phyloP scores from a whole-genome alignment of 805 yeast species.

The Brettanomyces bruxellensis region DNA sequence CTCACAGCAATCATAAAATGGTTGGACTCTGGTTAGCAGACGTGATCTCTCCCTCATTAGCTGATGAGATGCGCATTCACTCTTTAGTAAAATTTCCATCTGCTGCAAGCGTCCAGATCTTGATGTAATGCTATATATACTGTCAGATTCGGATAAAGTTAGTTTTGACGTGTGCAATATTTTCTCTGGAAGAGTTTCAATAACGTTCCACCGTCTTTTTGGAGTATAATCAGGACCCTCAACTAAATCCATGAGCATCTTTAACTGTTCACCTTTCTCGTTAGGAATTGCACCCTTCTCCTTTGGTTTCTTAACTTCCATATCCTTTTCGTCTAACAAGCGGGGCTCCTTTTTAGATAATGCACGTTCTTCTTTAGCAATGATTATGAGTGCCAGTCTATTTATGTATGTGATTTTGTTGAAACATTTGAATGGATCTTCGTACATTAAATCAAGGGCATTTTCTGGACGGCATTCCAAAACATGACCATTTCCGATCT shows the following conservation, averaged over 20 bases:
- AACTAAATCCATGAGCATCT: slow-evolving; percentile 12
- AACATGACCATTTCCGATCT: slow-evolving; percentile 13
- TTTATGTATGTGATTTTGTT: slow-evolving; percentile 18
- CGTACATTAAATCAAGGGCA: slow-evolving; percentile 14
- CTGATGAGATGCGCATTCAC: slow-evolving; percentile 28
- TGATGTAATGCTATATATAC: slow-evolving; percentile 22
- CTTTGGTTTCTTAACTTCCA: not conserved
- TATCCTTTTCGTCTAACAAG: not conserved
- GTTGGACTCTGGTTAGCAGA: slow-evolving; percentile 28
- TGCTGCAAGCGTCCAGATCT: slow-evolving; percentile 17
- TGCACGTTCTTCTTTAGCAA: slow-evolving; percentile 8
- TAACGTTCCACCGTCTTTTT: slow-evolving; percentile 6
- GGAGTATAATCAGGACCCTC: slow-evolving; percentile 11
- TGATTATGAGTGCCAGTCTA: slow-evolving; percentile 17
- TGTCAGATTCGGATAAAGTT: slow-evolving; percentile 15
- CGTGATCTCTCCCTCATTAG: slow-evolving; percentile 33
- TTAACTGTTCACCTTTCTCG: slow-evolving; percentile 11
- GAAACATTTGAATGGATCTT: slow-evolving; percentile 22
- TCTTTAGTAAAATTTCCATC: slow-evolving; percentile 15
- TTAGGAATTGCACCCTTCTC: slow-evolving; percentile 9
- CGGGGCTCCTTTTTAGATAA: not conserved
- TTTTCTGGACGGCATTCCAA: slow-evolving; percentile 18
- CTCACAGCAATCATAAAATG: slow-evolving; percentile 45
- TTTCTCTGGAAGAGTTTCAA: slow-evolving; percentile 16
- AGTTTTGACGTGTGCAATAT: slow-evolving; percentile 12